Conservation (phyloP, 768 basidiomycete species). For the Serpula lacrymans region DNA sequence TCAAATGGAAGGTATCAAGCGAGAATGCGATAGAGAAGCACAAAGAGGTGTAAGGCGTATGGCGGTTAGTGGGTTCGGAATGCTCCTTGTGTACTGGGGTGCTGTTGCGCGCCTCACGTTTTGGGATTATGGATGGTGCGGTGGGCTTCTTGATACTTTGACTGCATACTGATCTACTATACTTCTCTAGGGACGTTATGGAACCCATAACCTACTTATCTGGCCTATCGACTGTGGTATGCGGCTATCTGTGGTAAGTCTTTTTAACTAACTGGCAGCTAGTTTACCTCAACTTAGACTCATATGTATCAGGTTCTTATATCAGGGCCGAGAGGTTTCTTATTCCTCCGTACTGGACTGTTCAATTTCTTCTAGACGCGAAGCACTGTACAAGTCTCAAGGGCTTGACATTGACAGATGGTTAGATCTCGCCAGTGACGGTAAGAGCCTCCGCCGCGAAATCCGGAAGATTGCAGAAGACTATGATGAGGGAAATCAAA, state of each 20-base stretch:
- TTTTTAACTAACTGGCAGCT: background rate
- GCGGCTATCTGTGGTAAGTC: constrained; percentile 55
- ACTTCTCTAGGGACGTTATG: constrained; percentile 52
- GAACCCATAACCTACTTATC: constrained; percentile 69
- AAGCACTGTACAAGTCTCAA: constrained; percentile 50
- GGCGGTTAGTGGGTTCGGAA: constrained; percentile 55
- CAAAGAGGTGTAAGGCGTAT: constrained; percentile 53
- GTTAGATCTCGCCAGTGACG: constrained; percentile 51
- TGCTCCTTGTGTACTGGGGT: constrained; percentile 63
- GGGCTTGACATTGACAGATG: constrained; percentile 62
- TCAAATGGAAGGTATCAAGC: constrained; percentile 53
- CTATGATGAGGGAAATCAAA: constrained; percentile 44
- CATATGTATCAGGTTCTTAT: constrained; percentile 43
- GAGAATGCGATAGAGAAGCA: constrained; percentile 52
- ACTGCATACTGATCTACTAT: background rate
- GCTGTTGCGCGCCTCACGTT: constrained; percentile 62
- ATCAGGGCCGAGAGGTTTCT: constrained; percentile 61
- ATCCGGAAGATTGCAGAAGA: constrained; percentile 59
- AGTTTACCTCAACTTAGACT: background rate
- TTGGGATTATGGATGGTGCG: constrained; percentile 55
- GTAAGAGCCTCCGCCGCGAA: constrained; percentile 45
- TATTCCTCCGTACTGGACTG: constrained; percentile 60
- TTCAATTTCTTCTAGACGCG: constrained; percentile 55
- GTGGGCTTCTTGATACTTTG: background rate
- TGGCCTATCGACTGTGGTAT: constrained; percentile 55